Conservation (phyloP, 1,139 yeast species). For the Kluyveromyces sp. region DNA sequence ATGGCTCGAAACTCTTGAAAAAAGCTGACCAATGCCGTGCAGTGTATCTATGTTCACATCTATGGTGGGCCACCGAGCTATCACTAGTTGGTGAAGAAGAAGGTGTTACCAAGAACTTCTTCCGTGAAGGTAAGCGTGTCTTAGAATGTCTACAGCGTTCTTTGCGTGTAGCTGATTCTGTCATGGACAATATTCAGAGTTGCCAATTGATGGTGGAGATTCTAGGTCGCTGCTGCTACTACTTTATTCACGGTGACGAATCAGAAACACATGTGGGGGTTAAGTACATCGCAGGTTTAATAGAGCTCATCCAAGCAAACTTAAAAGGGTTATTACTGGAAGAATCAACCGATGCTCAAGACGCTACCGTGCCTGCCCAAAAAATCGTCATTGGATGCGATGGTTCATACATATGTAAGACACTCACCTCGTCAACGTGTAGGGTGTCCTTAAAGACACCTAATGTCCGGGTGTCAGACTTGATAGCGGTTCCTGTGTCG, state of each 20-base stretch:
- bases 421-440: conserved; percentile 13
- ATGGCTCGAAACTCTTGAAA: conserved; percentile 80
- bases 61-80: conserved; percentile 86
- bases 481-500: conserved; percentile 13
- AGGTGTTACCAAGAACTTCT: conserved; percentile 22
- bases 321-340: conserved; percentile 46
- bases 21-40: conserved; percentile 94
- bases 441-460: conserved; percentile 11
- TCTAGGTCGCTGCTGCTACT: conserved; percentile 74
- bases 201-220: conserved; percentile 85
- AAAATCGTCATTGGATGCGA: conserved; percentile 19
- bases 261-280: conserved; percentile 63
- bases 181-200: conserved; percentile 52
- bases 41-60: conserved; percentile 78
- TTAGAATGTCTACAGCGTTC: conserved; percentile 69
- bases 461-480: conserved; percentile 10
- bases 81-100: conserved; percentile 43
- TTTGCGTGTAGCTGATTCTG: conserved; percentile 83
- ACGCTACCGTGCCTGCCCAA: conserved; percentile 30
- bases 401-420: conserved; percentile 21
- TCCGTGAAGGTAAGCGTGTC: conserved; percentile 53
- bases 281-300: conserved; percentile 74
- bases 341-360: conserved; percentile 23
- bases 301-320: conserved; percentile 75
- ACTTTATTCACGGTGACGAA: conserved; percentile 74